Evolutionary conservation across 1,284 basidiomycete species (phyloP).

Genomic region (Wolfiporia cocos): DNA sequence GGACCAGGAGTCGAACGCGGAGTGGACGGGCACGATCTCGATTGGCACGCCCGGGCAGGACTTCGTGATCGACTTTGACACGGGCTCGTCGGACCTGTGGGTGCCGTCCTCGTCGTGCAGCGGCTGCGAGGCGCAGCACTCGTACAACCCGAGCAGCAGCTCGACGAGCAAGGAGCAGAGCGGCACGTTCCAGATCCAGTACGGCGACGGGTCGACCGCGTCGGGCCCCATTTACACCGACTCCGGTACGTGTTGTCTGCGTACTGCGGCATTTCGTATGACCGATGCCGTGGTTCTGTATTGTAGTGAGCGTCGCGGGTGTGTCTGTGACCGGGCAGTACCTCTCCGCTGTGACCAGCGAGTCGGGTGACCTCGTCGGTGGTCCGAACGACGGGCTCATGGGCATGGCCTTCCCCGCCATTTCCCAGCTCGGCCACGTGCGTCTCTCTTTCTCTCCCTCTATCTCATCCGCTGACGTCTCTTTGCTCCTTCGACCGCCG

Average conservation of each 20-base stretch:
- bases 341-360: slow-evolving; percentile 13
- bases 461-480: neutral
- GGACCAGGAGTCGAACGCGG: slow-evolving; percentile 11
- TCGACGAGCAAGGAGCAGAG: slow-evolving; percentile 23
- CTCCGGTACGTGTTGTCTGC: slow-evolving; percentile 13
- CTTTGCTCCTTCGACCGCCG: no score
- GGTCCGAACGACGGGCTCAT: slow-evolving; percentile 18
- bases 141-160: slow-evolving; percentile 26
- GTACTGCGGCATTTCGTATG: no score
- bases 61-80: slow-evolving; percentile 22
- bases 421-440: slow-evolving; percentile 13
- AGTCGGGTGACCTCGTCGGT: slow-evolving; percentile 10
- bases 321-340: slow-evolving; percentile 19
- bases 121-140: slow-evolving; percentile 29
- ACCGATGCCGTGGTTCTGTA: no score
- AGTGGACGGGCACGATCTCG: slow-evolving; percentile 18
- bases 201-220: slow-evolving; percentile 39
- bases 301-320: slow-evolving; percentile 8
- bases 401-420: slow-evolving; percentile 18
- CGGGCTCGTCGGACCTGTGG: slow-evolving; percentile 33
- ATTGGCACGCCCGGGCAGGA: slow-evolving; percentile 17
- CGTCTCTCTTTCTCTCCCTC: neutral
- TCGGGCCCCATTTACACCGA: slow-evolving; percentile 33
- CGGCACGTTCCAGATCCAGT: slow-evolving; percentile 29
- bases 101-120: slow-evolving; percentile 33